phyloP scores from a whole-genome alignment of 345 rosid species.

The Eutrema yunnanense region DNA sequence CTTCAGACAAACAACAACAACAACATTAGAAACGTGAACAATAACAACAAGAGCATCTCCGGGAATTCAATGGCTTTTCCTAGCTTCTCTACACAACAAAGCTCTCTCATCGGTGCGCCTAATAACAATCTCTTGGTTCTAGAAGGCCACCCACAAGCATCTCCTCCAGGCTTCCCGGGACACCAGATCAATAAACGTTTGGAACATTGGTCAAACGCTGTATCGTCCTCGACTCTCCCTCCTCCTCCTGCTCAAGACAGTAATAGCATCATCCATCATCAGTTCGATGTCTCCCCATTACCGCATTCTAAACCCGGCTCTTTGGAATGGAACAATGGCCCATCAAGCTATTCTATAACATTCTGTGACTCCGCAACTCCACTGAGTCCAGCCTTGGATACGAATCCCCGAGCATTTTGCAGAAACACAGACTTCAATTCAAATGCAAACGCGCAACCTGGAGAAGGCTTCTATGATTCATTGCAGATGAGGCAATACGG shows the following conservation, averaged over 20 bases:
- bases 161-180: slow-evolving; percentile 33
- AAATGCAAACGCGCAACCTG: slow-evolving; percentile 28
- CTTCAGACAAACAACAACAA: slow-evolving; percentile 55
- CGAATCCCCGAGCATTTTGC: slow-evolving; percentile 28
- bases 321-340: slow-evolving; percentile 40
- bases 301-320: slow-evolving; percentile 26
- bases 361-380: slow-evolving; percentile 26
- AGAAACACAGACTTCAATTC: slow-evolving; percentile 38
- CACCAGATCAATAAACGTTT: slow-evolving; percentile 37
- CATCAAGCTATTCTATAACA: slow-evolving; percentile 36
- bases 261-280: slow-evolving; percentile 16
- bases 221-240: slow-evolving; percentile 36
- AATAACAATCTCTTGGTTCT: slow-evolving; percentile 41
- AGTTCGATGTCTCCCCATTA: slow-evolving; percentile 34
- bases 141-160: slow-evolving; percentile 43
- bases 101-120: slow-evolving; percentile 29
- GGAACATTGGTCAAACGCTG: slow-evolving; percentile 50
- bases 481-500: slow-evolving; percentile 30
- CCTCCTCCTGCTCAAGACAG: slow-evolving; percentile 38
- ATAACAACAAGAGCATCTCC: not conserved
- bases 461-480: slow-evolving; percentile 29
- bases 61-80: slow-evolving; percentile 13
- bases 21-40: slow-evolving; percentile 29
- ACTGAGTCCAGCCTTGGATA: slow-evolving; percentile 34
- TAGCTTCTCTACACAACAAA: slow-evolving; percentile 24